A percentile compares a stretch with the other conserved stretches of the same genome.
phyloP scores from a whole-genome alignment of 2,329 filamentous ascomycete species.

The Diaporthe velutina region DNA sequence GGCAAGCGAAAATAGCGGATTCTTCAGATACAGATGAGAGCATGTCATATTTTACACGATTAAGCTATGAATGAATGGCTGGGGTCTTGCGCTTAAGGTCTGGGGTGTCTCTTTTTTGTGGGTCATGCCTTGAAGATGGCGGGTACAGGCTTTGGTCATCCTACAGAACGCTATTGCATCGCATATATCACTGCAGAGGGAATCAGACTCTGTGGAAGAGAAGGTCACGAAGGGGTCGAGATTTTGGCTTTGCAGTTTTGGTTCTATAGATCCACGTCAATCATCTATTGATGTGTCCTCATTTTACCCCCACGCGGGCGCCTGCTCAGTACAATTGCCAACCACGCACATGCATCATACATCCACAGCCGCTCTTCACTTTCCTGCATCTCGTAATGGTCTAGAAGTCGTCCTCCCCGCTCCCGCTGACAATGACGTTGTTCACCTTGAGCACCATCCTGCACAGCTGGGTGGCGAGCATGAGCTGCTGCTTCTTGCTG shows the following conservation, averaged over 20 bases:
- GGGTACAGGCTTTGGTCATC: background rate
- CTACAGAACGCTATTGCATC: too few relatives aligned
- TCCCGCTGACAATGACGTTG: constrained; percentile 93
- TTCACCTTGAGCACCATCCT: constrained; percentile 98
- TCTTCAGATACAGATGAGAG: background rate
- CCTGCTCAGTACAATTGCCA: constrained; percentile 33
- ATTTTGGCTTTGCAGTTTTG: constrained; percentile 22
- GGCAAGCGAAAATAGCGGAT: background rate
- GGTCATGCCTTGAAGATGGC: background rate
- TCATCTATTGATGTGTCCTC: constrained; percentile 29
- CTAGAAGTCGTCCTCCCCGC: constrained; percentile 90
- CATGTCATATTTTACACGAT: background rate
- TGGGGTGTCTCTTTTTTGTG: background rate
- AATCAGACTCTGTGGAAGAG: background rate
- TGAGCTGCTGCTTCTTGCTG: constrained; percentile 96
- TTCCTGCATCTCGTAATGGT: background rate
- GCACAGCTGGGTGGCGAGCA: constrained; percentile 96
- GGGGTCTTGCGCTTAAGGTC: background rate
- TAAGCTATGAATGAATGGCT: background rate
- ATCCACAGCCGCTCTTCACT: background rate
- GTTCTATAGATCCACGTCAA: constrained; percentile 31
- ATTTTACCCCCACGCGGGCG: background rate
- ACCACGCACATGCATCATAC: background rate
- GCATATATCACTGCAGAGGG: background rate
- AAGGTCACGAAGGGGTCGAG: background rate